phyloP scores from a whole-genome alignment of 139 green algal species.

The Dunaliella primolecta region DNA sequence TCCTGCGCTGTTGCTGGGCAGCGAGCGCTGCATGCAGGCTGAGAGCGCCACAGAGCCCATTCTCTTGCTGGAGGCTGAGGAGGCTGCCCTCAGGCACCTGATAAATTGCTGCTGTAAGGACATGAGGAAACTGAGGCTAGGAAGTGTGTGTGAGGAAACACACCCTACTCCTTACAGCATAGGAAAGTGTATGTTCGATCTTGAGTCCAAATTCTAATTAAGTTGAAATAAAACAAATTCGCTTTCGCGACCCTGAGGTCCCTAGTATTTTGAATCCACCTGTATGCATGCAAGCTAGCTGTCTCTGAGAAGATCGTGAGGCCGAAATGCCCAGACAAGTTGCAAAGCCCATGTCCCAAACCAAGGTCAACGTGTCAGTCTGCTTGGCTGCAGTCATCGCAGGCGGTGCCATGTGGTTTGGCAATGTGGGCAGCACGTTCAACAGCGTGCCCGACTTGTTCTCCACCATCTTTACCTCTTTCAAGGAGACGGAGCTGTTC shows the following conservation, averaged over 20 bases:
- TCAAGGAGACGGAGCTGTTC: not conserved
- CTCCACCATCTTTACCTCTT: not conserved
- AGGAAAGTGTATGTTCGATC: not conserved
- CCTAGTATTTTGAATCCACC: too few relatives aligned
- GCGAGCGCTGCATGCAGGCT: not conserved
- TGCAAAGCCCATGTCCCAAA: not conserved
- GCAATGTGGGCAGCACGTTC: not conserved
- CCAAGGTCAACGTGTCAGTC: not conserved
- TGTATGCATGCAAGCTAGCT: too few relatives aligned
- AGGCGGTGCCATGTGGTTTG: not conserved
- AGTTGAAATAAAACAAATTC: not conserved
- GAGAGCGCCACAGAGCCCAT: too few relatives aligned
- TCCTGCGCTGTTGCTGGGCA: not conserved
- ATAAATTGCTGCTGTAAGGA: not conserved
- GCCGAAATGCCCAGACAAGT: not conserved
- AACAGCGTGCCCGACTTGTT: not conserved
- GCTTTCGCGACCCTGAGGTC: too few relatives aligned
- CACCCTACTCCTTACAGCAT: not conserved
- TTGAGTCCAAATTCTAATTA: not conserved
- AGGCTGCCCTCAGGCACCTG: not conserved
- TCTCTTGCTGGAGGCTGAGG: not conserved
- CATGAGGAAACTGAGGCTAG: too few relatives aligned
- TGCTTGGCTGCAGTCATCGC: not conserved
- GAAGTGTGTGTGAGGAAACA: too few relatives aligned
- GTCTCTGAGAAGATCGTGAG: too few relatives aligned